phyloP scores from a whole-genome alignment of 2,329 filamentous ascomycete genomes.

The Sclerotiophoma versabilis region DNA sequence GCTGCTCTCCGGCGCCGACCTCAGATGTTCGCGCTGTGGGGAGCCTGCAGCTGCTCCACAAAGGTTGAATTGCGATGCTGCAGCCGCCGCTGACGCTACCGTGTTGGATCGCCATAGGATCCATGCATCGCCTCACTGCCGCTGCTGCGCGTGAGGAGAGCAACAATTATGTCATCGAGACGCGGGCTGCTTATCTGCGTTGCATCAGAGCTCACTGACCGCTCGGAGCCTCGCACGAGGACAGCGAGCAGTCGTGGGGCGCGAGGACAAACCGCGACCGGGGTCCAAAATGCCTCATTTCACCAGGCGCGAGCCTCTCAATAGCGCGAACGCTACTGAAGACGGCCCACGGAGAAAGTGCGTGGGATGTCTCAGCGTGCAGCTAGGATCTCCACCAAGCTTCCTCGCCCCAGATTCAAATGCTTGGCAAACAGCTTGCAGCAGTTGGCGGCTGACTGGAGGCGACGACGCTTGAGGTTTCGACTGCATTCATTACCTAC shows the following conservation, averaged over 20 bases:
- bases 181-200: slow-evolving; percentile 13
- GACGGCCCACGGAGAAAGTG: slow-evolving; percentile 10
- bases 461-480: slow-evolving; percentile 4
- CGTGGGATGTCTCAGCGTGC: slow-evolving; percentile 17
- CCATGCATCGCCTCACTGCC: slow-evolving; percentile 9
- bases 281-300: slow-evolving; percentile 22
- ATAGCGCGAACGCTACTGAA: slow-evolving; percentile 19
- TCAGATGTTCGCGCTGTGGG: slow-evolving; percentile 11
- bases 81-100: slow-evolving; percentile 23
- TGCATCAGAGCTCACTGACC: slow-evolving; percentile 1
- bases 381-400: slow-evolving; percentile 16
- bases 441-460: slow-evolving; percentile 12
- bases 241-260: slow-evolving; percentile 12
- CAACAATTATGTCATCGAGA: slow-evolving; percentile 18
- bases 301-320: slow-evolving; percentile 11
- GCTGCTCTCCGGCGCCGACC: neutral
- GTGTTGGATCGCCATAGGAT: slow-evolving; percentile 10
- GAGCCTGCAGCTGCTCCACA: slow-evolving; percentile 19
- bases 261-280: slow-evolving; percentile 11
- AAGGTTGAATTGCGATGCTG: slow-evolving; percentile 15
- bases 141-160: slow-evolving; percentile 8
- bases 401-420: slow-evolving; percentile 14
- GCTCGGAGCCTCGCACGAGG: slow-evolving; percentile 19
- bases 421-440: slow-evolving; percentile 15
- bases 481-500: slow-evolving; percentile 17